phyloP scores from a whole-genome alignment of 805 yeast genomes.

The Pichia cabralensis region DNA sequence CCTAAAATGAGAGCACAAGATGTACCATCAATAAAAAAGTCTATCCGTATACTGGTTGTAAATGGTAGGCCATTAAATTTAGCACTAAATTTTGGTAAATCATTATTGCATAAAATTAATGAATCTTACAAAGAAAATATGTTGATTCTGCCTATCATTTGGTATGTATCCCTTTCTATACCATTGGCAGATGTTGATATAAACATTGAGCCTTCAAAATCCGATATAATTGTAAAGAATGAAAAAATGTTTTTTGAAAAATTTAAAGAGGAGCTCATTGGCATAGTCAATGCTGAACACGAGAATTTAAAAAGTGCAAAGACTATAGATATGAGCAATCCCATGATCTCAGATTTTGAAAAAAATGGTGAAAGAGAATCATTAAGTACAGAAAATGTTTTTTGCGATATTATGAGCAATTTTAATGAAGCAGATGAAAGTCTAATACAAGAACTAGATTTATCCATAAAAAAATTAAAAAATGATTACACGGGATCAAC shows the following conservation, averaged over 20 bases:
- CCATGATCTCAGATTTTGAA: no score
- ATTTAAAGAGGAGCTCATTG: conserved; percentile 8
- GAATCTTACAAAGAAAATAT: conserved; percentile 16
- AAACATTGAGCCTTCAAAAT: conserved; percentile 36
- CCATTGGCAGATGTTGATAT: conserved; percentile 23
- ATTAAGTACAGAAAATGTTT: no score
- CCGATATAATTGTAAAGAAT: conserved; percentile 27
- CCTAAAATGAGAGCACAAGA: conserved; percentile 28
- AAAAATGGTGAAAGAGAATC: no score
- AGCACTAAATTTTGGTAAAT: conserved; percentile 24
- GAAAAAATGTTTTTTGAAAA: conserved; percentile 14
- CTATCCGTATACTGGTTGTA: conserved; percentile 23
- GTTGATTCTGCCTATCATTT: conserved; percentile 23
- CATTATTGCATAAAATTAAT: conserved; percentile 17
- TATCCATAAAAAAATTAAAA: background rate
- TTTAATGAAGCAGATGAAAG: no score
- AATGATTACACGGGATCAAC: background rate
- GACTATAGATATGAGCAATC: no score
- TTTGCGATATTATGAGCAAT: no score
- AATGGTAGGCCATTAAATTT: conserved; percentile 26
- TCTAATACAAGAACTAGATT: conserved; percentile 2
- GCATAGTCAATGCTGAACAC: conserved; percentile 6
- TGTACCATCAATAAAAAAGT: conserved; percentile 16
- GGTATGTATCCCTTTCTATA: conserved; percentile 27
- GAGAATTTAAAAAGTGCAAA: no score